Evolutionary conservation across 345 rosid genomes (phyloP).

Genomic region (Citrus unshiu): DNA sequence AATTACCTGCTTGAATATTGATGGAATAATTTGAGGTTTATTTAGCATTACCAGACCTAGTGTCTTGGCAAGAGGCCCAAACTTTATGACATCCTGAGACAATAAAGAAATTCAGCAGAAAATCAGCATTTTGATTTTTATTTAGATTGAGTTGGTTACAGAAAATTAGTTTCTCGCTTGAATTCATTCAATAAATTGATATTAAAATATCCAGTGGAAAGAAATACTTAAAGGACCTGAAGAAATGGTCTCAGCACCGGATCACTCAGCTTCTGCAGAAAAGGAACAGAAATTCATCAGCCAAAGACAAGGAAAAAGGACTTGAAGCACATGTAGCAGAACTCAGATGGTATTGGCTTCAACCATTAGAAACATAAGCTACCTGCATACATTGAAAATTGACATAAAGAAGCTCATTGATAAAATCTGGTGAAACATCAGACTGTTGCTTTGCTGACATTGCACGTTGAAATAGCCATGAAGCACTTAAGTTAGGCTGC

Average conservation of each 20-base stretch:
- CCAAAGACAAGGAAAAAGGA: neutral
- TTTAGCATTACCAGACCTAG: conserved; percentile 86
- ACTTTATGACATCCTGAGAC: conserved; percentile 75
- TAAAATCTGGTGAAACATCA: conserved; percentile 61
- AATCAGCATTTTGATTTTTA: neutral
- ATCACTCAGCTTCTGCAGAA: conserved; percentile 70
- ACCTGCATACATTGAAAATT: conserved; percentile 91
- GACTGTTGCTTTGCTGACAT: conserved; percentile 80
- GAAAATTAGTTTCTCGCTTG: neutral
- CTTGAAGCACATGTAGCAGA: neutral
- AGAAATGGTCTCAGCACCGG: conserved; percentile 90
- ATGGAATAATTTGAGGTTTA: conserved; percentile 82
- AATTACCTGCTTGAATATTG: conserved; percentile 79
- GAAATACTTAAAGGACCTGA: conserved; percentile 41
- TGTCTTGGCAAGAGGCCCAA: conserved; percentile 84
- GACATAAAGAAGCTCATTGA: conserved; percentile 81
- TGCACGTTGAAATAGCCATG: conserved; percentile 94
- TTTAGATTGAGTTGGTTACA: neutral
- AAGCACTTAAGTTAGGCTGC: conserved; percentile 84
- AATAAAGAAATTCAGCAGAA: neutral
- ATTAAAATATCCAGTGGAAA: neutral
- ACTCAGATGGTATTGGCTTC: neutral
- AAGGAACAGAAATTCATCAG: conserved; percentile 12
- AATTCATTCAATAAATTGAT: neutral
- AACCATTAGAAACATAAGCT: neutral